Base-by-base conservation (phyloP, 805 yeast genomes). In the Candida schatavii region DNA sequence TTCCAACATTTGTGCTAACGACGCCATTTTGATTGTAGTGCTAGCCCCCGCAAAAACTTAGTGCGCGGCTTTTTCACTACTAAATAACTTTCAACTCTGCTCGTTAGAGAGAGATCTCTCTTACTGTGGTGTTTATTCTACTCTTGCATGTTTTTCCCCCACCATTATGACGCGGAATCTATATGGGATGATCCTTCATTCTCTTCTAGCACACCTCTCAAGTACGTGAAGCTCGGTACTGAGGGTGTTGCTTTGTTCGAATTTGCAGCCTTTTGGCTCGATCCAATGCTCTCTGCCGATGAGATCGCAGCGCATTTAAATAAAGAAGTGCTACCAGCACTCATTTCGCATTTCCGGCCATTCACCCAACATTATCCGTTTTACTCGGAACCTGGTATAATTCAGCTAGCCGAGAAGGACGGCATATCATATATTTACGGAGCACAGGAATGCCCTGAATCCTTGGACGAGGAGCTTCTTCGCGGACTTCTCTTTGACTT, bases 391-490 rank as follows among this genome's bases (percentile, higher is more conserved):
- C 46, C 48, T 3, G 20, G 32, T 14, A 25, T 26, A n/a, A 22
- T 41, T 17, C 37, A 27, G 22, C 13, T 31, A 18, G 29, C 40
- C 21, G 37, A 44, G 13, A 37, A 46, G 3, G 46, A 44, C 14
- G 29, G 29, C 5, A n/a, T n/a, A 41, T 45, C 10, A 3, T 69
- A 61, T 40, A 55, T 70, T 5, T 64, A 70, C 41, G 75, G 77
- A 0, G 64, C 63, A 28, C 45, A 72, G n/a, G 64, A 52, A 1
- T 72, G 68, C 42, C 80, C 76, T 17, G 74, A 70, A 25, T 54
- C 62, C 11, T 42, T 61, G 17, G 62, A 59, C 10, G 84, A 80
- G 49, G 75, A 73, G 42, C 61, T 72, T 58, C 52, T 81, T 5
- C 46, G 78, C 3, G 54, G 62, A 4, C 38, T 79, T 0, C 50